Percentiles rank a stretch among this genome's conserved stretches.
Evolutionary conservation across 2,329 filamentous ascomycete species (phyloP).

Genomic region (Alternaria viburni): DNA sequence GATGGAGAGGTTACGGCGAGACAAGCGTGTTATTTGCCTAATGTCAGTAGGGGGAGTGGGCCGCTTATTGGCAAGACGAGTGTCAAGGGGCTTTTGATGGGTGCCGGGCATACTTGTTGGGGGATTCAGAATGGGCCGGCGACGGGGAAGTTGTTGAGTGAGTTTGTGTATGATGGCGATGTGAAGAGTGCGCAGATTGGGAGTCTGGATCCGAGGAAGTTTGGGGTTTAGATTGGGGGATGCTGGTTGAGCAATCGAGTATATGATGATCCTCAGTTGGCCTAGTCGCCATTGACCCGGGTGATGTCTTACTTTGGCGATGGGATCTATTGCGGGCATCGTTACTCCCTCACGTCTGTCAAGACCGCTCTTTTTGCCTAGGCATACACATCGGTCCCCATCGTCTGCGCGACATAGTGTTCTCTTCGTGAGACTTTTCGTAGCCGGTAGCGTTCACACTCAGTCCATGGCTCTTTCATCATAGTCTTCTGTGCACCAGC

Average conservation of each 20-base stretch:
- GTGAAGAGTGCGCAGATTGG: constrained; percentile 51
- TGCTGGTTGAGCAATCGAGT: no score
- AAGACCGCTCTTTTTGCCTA: no score
- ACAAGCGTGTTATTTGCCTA: constrained; percentile 94
- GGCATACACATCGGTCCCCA: no score
- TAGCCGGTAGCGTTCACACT: not conserved
- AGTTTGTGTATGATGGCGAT: constrained; percentile 55
- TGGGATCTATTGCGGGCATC: not conserved
- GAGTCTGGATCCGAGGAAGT: constrained; percentile 51
- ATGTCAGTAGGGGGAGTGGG: constrained; percentile 65
- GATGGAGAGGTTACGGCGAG: constrained; percentile 67
- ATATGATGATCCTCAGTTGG: no score
- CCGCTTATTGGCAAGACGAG: constrained; percentile 80
- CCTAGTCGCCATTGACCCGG: not conserved
- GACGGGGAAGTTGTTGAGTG: constrained; percentile 62
- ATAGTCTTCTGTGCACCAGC: not conserved
- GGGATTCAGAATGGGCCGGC: constrained; percentile 95
- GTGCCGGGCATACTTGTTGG: constrained; percentile 95
- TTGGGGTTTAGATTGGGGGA: constrained; percentile 18
- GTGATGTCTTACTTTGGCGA: not conserved
- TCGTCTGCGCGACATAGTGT: not conserved
- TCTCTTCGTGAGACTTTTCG: not conserved
- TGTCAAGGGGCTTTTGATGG: constrained; percentile 77
- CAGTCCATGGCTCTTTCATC: not conserved
- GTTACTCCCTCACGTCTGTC: not conserved